phyloP scores from a whole-genome alignment of 164 flowering plant species.

The Macadamia tetraphylla region DNA sequence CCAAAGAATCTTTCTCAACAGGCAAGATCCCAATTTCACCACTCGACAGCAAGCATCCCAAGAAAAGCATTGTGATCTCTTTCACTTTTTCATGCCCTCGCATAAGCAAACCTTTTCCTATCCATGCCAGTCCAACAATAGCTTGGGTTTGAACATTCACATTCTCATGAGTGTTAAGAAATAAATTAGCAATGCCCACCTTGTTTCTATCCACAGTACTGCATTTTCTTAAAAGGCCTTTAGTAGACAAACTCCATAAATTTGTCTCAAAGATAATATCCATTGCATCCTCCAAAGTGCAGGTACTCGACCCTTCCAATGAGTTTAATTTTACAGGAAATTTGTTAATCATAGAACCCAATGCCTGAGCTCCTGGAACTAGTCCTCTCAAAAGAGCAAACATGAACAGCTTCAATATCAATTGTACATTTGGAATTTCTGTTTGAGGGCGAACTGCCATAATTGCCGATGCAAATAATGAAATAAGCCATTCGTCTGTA shows the following conservation, averaged over 20 bases:
- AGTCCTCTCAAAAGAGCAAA: conserved; percentile 43
- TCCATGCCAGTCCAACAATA: conserved; percentile 78
- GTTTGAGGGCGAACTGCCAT: conserved; percentile 65
- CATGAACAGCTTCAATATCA: conserved; percentile 37
- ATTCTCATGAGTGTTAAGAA: conserved; percentile 12
- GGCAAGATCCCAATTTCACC: conserved; percentile 9
- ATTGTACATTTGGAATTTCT: conserved; percentile 41
- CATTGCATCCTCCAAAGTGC: conserved; percentile 59
- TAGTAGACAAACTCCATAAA: conserved; percentile 17
- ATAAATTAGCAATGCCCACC: conserved; percentile 17
- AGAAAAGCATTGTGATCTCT: conserved; percentile 49
- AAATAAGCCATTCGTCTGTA: conserved; percentile 59
- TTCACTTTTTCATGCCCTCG: conserved; percentile 80
- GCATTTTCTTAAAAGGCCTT: conserved; percentile 9
- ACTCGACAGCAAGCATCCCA: conserved; percentile 45
- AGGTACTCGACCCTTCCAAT: conserved; percentile 22
- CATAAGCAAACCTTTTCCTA: conserved; percentile 91
- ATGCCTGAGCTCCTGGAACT: conserved; percentile 79
- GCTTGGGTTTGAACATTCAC: conserved; percentile 37
- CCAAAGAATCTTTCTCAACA: conserved; percentile 15
- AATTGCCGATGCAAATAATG: conserved; percentile 71
- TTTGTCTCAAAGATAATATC: conserved; percentile 37
- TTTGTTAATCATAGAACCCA: conserved; percentile 87
- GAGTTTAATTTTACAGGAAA: conserved; percentile 29
- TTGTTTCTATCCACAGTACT: conserved; percentile 14